phyloP scores from a whole-genome alignment of 495 filamentous ascomycete species.

The Xylaria venustula region DNA sequence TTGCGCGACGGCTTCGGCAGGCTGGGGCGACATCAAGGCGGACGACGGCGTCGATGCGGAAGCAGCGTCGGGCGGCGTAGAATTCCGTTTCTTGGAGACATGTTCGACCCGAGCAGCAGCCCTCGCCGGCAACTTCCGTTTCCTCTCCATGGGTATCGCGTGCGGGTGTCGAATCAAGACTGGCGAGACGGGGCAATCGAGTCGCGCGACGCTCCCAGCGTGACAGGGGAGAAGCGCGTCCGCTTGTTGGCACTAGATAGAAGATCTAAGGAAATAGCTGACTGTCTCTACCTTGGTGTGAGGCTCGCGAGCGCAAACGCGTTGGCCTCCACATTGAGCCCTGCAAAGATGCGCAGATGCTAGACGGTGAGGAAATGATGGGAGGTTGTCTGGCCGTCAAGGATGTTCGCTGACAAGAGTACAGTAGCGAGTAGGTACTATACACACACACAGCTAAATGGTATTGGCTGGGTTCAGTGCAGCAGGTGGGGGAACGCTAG shows the following conservation, averaged over 20 bases:
- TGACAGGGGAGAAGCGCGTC: background rate
- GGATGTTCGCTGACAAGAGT: no score
- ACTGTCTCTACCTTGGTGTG: no score
- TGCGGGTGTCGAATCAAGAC: background rate
- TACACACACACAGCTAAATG: no score
- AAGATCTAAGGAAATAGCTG: background rate
- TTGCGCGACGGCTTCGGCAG: conserved; percentile 29
- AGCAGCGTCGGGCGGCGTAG: conserved; percentile 41
- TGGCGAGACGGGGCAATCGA: background rate
- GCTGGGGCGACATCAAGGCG: conserved; percentile 30
- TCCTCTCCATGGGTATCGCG: conserved; percentile 47
- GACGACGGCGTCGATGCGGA: conserved; percentile 34
- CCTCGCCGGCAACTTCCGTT: conserved; percentile 56
- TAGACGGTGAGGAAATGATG: no score
- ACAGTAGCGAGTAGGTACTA: no score
- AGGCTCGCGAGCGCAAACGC: no score
- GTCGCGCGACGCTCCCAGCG: background rate
- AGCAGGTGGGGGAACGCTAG: no score
- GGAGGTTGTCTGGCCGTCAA: no score
- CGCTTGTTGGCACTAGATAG: background rate
- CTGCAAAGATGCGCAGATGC: no score
- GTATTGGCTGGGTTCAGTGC: no score
- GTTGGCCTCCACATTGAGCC: no score
- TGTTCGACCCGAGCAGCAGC: conserved; percentile 51
- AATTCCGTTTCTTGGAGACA: conserved; percentile 47